Percentiles rank a stretch among this genome's conserved stretches.
Evolutionary conservation across 768 basidiomycete species (phyloP).

Genomic region (Mrakia blollopis): DNA sequence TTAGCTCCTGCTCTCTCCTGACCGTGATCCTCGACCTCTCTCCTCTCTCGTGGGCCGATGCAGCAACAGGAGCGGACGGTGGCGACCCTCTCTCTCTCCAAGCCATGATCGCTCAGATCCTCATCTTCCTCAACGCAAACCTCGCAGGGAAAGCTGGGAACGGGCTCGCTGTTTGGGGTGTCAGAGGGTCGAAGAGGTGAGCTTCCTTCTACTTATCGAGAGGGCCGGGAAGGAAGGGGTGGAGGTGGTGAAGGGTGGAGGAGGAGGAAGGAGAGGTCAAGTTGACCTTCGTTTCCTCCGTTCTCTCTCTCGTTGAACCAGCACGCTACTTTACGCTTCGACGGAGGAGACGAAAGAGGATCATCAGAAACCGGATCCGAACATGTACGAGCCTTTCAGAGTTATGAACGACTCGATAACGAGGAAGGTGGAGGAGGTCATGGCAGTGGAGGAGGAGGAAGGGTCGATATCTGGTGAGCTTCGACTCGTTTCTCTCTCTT

Average conservation of each 20-base stretch:
- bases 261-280: not conserved
- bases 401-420: conserved; percentile 26
- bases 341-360: conserved; percentile 8
- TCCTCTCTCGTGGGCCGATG: conserved; percentile 31
- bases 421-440: conserved; percentile 18
- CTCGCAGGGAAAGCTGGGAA: conserved; percentile 88
- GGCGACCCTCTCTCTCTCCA: conserved; percentile 58
- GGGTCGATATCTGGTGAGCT: not conserved
- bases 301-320: not conserved
- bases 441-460: conserved; percentile 18
- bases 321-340: conserved; percentile 21
- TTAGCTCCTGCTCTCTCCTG: conserved; percentile 28
- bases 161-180: conserved; percentile 83
- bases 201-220: not conserved
- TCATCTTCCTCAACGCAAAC: conserved; percentile 89
- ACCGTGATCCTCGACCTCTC: conserved; percentile 32
- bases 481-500: not conserved
- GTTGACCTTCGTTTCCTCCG: not conserved
- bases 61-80: conserved; percentile 9
- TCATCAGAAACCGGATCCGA: conserved; percentile 24
- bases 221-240: not conserved
- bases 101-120: conserved; percentile 72
- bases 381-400: conserved; percentile 32
- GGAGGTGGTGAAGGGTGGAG: not conserved
- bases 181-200: conserved; percentile 42